A percentile compares a stretch with the other conserved stretches of the same genome.
Conservation (phyloP, 1,284 basidiomycete genomes). For the Ceratobasidium sp. region DNA sequence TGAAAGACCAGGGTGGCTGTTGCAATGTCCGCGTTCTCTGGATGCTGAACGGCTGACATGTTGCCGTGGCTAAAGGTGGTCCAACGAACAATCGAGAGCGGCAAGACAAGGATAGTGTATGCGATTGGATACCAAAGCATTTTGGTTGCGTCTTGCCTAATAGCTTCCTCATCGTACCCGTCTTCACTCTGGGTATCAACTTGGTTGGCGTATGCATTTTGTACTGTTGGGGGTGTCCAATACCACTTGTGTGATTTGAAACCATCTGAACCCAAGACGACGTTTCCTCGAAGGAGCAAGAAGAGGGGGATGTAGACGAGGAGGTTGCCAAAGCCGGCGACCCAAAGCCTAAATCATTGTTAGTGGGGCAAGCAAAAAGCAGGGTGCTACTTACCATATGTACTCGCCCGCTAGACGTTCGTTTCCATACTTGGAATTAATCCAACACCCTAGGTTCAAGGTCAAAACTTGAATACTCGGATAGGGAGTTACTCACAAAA, state of each 20-base stretch:
- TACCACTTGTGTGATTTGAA: neutral
- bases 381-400: constrained; percentile 30
- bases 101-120: constrained; percentile 39
- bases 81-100: constrained; percentile 38
- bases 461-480: neutral
- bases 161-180: constrained; percentile 15
- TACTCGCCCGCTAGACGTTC: constrained; percentile 38
- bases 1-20: constrained; percentile 33
- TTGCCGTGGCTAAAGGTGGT: neutral
- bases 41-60: neutral
- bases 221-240: neutral
- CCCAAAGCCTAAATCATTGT: constrained; percentile 34
- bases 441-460: constrained; percentile 37
- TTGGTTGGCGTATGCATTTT: constrained; percentile 13
- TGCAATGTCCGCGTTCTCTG: constrained; percentile 7
- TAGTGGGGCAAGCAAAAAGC: too few relatives aligned
- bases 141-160: constrained; percentile 38
- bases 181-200: neutral
- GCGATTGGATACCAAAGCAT: constrained; percentile 40
- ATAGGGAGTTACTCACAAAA: constrained; percentile 30
- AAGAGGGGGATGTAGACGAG: constrained; percentile 39
- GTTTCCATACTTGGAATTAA: constrained; percentile 6
- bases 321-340: constrained; percentile 37
- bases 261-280: constrained; percentile 31
- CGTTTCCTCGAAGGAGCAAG: constrained; percentile 39